Percentiles rank a stretch among this genome's conserved stretches.
Conservation (phyloP, 306 rosid species). For the Styphnolobium japonicum region DNA sequence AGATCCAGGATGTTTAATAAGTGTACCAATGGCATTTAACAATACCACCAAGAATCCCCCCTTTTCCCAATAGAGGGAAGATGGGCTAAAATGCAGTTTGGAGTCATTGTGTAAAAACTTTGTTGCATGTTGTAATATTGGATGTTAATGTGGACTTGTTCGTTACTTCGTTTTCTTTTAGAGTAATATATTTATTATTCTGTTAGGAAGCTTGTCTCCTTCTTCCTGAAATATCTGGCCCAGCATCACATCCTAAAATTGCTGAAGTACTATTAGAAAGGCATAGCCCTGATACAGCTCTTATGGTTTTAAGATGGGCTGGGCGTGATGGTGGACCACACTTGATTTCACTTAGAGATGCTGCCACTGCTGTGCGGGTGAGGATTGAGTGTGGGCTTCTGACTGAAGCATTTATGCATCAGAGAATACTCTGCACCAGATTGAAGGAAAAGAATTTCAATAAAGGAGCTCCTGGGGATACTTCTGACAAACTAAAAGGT, state of each 20-base stretch:
- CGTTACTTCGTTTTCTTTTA: not conserved
- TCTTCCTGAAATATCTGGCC: slow-evolving; percentile 89
- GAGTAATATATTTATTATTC: slow-evolving; percentile 33
- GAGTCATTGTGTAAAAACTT: not conserved
- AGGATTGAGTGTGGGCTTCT: slow-evolving; percentile 95
- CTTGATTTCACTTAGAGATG: slow-evolving; percentile 74
- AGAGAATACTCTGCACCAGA: slow-evolving; percentile 72
- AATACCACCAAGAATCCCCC: not conserved
- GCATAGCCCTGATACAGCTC: slow-evolving; percentile 83
- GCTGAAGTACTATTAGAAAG: slow-evolving; percentile 93
- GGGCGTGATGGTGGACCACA: slow-evolving; percentile 74
- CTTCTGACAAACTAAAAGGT: slow-evolving; percentile 39
- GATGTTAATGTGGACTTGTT: not conserved
- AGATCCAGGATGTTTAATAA: not conserved
- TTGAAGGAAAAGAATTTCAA: slow-evolving; percentile 59
- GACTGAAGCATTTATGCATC: slow-evolving; percentile 92
- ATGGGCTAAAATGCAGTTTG: not conserved
- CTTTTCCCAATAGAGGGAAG: not conserved
- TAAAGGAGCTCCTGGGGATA: slow-evolving; percentile 42
- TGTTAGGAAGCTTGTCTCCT: slow-evolving; percentile 85
- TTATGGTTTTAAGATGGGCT: slow-evolving; percentile 90
- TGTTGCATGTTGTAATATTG: not conserved
- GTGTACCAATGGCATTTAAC: not conserved
- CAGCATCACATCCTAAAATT: slow-evolving; percentile 86
- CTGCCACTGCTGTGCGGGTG: slow-evolving; percentile 93